Base-by-base conservation (phyloP, 2,329 filamentous ascomycete genomes). In the Trichoderma pleuroti region DNA sequence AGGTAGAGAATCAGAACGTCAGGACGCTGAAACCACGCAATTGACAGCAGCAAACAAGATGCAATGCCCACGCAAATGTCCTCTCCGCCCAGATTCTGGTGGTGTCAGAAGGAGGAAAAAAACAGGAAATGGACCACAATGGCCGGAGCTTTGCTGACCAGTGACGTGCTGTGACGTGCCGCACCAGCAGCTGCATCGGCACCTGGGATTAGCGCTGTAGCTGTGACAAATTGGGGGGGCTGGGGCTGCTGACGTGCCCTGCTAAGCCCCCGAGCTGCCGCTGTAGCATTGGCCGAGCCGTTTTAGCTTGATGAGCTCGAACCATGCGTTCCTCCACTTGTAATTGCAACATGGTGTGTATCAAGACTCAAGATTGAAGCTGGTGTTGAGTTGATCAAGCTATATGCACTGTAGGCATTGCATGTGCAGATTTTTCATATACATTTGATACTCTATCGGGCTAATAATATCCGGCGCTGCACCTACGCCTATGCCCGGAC, bases 191-290 rank as follows among this genome's bases (percentile, higher is more conserved):
- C 18, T 14, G 65, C 54, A 49, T 68, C 56, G 65, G 65, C 42
- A 49, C n/a, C 42, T 42, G 39, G 18, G 36, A 62, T 39, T 46
- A 46, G 66, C 28, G 54, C 66, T 68, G 36, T 21, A 24, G 28
- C 30, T 57, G 57, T 5, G 24, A 62, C 49, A 70, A 70, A 70
- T 70, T 70, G 64, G 49, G 68, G 68, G 61, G 68, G 68, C 60
- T 65, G 59, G 68, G 56, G 57, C 67, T 42, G 68, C 68, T 70
- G 68, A 70, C 68, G 60, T 65, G 49, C 61, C 60, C 18, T 54
- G 67, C 59, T 64, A 65, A 70, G 42, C 68, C 68, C 68, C 24
- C 39, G 56, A 39, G 54, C 26, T 56, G 11, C 46, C 52, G 30
- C 65, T 68, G 36, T 28, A 59, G 65, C 65, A 56, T 65, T 54